A percentile compares a stretch with the other conserved stretches of the same genome.
These are phyloP conservation scores for Penicillium sp. DNA, from an alignment of 2,329 filamentous ascomycete species.

Conservation along the genomic window DNA sequence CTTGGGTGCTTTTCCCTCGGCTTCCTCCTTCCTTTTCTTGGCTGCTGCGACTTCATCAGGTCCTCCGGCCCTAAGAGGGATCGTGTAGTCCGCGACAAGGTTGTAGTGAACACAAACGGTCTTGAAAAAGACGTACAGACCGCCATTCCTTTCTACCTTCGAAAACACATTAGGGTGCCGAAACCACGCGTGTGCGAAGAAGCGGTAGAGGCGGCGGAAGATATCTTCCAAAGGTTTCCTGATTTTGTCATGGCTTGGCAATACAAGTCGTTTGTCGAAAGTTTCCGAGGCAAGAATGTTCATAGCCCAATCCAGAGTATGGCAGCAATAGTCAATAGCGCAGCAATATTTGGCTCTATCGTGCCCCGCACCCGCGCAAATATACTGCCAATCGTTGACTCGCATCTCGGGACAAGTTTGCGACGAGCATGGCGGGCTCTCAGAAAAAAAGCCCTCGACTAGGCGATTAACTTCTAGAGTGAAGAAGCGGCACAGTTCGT, in stretches of 20 bases:
- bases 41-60: slow-evolving; percentile 54
- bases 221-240: slow-evolving; percentile 81
- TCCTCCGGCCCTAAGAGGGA: slow-evolving; percentile 89
- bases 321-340: slow-evolving; percentile 98
- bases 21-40: slow-evolving; percentile 1
- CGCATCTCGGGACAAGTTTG: slow-evolving; percentile 96
- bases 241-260: neutral
- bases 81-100: slow-evolving; percentile 89
- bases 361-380: slow-evolving; percentile 63
- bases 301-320: slow-evolving; percentile 96
- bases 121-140: slow-evolving; percentile 95
- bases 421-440: slow-evolving; percentile 82
- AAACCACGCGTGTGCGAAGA: slow-evolving; percentile 99
- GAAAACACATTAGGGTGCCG: slow-evolving; percentile 94
- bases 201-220: slow-evolving; percentile 88
- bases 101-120: slow-evolving; percentile 87
- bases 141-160: slow-evolving; percentile 86
- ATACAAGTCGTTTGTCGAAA: slow-evolving; percentile 58
- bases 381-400: slow-evolving; percentile 97
- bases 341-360: slow-evolving; percentile 59
- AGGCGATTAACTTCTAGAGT: slow-evolving; percentile 92
- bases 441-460: slow-evolving; percentile 88
- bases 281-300: slow-evolving; percentile 93
- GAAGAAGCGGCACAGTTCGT: slow-evolving; percentile 94
- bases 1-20: slow-evolving; percentile 2